Evolutionary conservation across 2,329 filamentous ascomycete genomes (phyloP).

Genomic region (Exserohilum rostratum): DNA sequence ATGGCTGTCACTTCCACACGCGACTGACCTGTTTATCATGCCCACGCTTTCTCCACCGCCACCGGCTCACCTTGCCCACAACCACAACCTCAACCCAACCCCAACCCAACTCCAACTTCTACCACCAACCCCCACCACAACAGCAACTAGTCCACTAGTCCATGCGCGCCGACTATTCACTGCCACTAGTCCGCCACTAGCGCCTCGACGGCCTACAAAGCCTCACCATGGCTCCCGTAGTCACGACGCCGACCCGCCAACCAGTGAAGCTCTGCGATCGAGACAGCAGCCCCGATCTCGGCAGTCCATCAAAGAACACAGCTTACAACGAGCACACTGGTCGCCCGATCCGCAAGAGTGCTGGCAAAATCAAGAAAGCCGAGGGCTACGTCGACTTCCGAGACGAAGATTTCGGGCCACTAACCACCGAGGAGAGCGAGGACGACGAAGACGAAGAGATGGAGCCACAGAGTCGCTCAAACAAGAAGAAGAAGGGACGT

Average conservation of each 20-base stretch:
- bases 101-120: no score
- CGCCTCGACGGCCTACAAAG: neutral
- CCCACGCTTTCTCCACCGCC: neutral
- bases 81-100: slow-evolving; percentile 7
- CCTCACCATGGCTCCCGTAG: slow-evolving; percentile 1
- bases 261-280: slow-evolving; percentile 1
- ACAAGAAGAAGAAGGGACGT: slow-evolving; percentile 31
- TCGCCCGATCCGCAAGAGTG: slow-evolving; percentile 51
- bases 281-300: slow-evolving; percentile 39
- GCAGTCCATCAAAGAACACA: slow-evolving; percentile 31
- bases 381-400: slow-evolving; percentile 51
- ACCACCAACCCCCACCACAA: neutral
- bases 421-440: slow-evolving; percentile 21
- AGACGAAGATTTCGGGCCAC: slow-evolving; percentile 39
- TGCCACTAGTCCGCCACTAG: neutral
- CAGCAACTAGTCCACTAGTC: slow-evolving; percentile 5
- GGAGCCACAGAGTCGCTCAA: slow-evolving; percentile 19
- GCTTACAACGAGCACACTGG: slow-evolving; percentile 51
- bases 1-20: slow-evolving; percentile 3
- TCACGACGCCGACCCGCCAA: slow-evolving; percentile 1
- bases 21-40: neutral
- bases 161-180: slow-evolving; percentile 5
- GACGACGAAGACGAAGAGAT: slow-evolving; percentile 36
- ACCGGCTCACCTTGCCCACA: slow-evolving; percentile 1
- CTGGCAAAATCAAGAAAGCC: slow-evolving; percentile 42